Evolutionary conservation across 2,329 filamentous ascomycete species (phyloP).

Genomic region (Penicillium rolfsii): DNA sequence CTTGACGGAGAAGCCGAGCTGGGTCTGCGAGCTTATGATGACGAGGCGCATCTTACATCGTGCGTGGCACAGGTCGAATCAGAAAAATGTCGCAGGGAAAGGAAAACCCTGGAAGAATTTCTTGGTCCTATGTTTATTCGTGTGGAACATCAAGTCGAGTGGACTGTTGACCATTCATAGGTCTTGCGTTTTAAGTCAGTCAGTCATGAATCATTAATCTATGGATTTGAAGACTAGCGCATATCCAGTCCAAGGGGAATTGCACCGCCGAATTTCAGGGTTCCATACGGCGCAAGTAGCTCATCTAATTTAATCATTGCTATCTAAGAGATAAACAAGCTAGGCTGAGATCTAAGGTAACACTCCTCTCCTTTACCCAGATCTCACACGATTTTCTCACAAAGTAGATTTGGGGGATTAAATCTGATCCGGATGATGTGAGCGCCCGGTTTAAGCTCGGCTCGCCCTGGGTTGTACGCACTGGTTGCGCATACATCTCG

Average conservation of each 20-base stretch:
- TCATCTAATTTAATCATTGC: neutral
- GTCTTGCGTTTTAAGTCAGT: neutral
- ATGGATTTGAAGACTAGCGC: too few species aligned
- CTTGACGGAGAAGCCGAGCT: conserved; percentile 3
- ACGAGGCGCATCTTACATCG: conserved; percentile 8
- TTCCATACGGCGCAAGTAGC: neutral
- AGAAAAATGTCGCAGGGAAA: conserved; percentile 4
- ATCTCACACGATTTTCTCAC: conserved; percentile 62
- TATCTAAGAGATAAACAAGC: neutral
- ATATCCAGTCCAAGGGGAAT: too few species aligned
- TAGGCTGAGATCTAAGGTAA: conserved; percentile 57
- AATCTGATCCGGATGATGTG: conserved; percentile 19
- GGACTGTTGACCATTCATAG: conserved; percentile 7
- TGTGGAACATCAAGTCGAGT: conserved; percentile 20
- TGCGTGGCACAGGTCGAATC: conserved; percentile 11
- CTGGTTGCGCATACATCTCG: conserved; percentile 59
- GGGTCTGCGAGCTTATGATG: conserved; percentile 4
- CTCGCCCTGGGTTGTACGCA: conserved; percentile 59
- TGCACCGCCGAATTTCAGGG: too few species aligned
- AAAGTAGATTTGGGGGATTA: conserved; percentile 56
- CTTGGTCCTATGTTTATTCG: conserved; percentile 20
- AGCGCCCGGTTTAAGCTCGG: conserved; percentile 45
- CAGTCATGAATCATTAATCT: too few species aligned
- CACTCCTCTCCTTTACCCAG: conserved; percentile 59
- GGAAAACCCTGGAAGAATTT: conserved; percentile 7